Evolutionary conservation across 169 alveolate species (phyloP).

Genomic region (Plasmodium knowlesi): DNA sequence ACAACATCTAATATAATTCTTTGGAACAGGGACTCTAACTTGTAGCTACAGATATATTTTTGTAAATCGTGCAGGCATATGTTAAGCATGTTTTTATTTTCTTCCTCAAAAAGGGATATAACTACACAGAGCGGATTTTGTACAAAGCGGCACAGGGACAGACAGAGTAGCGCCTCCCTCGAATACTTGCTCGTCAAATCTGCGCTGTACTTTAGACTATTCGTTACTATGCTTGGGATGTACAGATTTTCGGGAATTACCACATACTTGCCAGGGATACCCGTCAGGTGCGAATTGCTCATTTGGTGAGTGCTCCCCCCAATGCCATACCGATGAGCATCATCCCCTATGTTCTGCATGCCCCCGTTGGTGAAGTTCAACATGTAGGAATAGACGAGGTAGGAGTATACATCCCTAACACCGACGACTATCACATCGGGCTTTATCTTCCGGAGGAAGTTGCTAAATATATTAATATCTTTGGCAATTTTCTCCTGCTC

Average conservation of each 20-base stretch:
- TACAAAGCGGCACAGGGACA: conserved; percentile 78
- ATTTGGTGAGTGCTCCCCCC: background rate
- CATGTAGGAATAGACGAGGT: conserved; percentile 28
- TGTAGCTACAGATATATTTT: conserved; percentile 76
- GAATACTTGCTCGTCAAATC: conserved; percentile 45
- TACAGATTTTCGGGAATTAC: conserved; percentile 41
- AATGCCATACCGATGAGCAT: background rate
- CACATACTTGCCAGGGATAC: background rate
- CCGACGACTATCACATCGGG: conserved; percentile 55
- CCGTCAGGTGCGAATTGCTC: background rate
- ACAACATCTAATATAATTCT: conserved; percentile 57
- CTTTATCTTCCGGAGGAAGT: conserved; percentile 15
- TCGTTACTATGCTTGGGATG: conserved; percentile 50
- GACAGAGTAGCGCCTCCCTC: conserved; percentile 53
- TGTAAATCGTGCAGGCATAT: conserved; percentile 85
- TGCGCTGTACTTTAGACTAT: conserved; percentile 32
- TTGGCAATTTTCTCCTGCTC: conserved; percentile 58
- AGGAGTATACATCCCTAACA: conserved; percentile 51
- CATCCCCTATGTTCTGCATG: background rate
- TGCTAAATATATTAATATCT: conserved; percentile 15
- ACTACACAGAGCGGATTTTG: conserved; percentile 81
- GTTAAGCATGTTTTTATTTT: conserved; percentile 78
- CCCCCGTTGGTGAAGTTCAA: background rate
- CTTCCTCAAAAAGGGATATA: conserved; percentile 81
- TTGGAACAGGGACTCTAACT: conserved; percentile 19